Evolutionary conservation across 2,329 filamentous ascomycete species (phyloP).

Genomic region (Coleophoma eucalyptorum): DNA sequence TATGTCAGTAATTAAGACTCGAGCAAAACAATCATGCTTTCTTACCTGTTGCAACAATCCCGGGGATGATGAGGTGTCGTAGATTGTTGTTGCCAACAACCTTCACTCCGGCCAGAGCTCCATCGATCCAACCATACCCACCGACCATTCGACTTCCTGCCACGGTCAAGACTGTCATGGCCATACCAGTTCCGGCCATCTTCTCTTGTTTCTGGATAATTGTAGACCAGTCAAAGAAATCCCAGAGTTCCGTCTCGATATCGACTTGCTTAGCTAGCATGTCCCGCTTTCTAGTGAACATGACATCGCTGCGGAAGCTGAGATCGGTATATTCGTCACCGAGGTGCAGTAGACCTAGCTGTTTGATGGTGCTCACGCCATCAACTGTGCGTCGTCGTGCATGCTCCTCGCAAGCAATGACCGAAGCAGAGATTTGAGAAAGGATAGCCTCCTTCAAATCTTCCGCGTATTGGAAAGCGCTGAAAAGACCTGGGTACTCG

Average conservation of each 20-base stretch:
- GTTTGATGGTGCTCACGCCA: conserved; percentile 84
- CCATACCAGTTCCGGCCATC: conserved; percentile 89
- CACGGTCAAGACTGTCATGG: conserved; percentile 84
- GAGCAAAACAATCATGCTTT: conserved; percentile 17
- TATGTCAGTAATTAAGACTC: conserved; percentile 27
- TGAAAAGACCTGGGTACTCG: conserved; percentile 80
- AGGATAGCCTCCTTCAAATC: conserved; percentile 91
- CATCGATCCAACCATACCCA: conserved; percentile 85
- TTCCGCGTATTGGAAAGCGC: conserved; percentile 88
- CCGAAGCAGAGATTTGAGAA: conserved; percentile 76
- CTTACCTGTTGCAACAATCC: conserved; percentile 75
- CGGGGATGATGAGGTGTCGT: conserved; percentile 75
- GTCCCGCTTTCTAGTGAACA: conserved; percentile 86
- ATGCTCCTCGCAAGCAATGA: conserved; percentile 77
- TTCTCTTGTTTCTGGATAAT: conserved; percentile 92
- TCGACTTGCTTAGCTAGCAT: conserved; percentile 80
- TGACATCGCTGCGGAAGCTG: conserved; percentile 84
- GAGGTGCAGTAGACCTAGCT: conserved; percentile 82
- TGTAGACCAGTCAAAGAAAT: conserved; percentile 86
- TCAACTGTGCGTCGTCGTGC: conserved; percentile 74
- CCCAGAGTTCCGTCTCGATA: conserved; percentile 81
- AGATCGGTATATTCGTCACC: conserved; percentile 84
- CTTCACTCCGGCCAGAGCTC: conserved; percentile 75
- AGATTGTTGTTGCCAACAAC: conserved; percentile 79
- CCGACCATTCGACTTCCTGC: conserved; percentile 79